Evolutionary conservation across 2,329 filamentous ascomycete genomes (phyloP).

Genomic region (Macrophomina pseudophaseolina): DNA sequence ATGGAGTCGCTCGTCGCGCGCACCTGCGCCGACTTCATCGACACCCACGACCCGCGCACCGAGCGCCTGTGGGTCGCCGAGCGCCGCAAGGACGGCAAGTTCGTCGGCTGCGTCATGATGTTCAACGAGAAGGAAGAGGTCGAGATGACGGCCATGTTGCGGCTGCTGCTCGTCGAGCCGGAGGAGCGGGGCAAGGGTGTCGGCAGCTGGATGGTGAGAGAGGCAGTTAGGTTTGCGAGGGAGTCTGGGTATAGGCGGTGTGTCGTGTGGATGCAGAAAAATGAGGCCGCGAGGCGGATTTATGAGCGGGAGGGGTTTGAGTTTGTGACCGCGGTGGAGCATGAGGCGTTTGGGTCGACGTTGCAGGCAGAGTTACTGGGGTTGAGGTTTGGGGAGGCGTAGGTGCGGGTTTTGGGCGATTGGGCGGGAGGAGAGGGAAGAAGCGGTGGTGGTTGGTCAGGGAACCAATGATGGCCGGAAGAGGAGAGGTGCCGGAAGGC

Average conservation of each 20-base stretch:
- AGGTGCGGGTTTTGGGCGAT: no score
- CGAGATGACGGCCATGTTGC: background rate
- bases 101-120: constrained; percentile 13
- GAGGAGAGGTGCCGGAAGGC: no score
- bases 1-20: background rate
- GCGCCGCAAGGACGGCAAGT: background rate
- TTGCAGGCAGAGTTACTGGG: background rate
- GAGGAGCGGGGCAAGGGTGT: background rate
- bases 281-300: background rate
- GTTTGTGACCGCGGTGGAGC: background rate
- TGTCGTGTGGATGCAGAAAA: background rate
- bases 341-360: background rate
- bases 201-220: background rate
- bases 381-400: background rate
- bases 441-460: no score
- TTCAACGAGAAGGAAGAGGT: constrained; percentile 8
- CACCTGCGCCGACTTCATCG: constrained; percentile 9
- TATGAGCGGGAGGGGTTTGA: background rate
- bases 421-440: no score
- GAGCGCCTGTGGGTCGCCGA: constrained; percentile 5
- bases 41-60: background rate
- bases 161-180: constrained; percentile 2
- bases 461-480: no score
- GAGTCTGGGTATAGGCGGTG: background rate
- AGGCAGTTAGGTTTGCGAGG: background rate